A percentile compares a stretch with the other conserved stretches of the same genome.
Conservation (phyloP, 768 basidiomycete species). For the Trametes sanguinea region DNA sequence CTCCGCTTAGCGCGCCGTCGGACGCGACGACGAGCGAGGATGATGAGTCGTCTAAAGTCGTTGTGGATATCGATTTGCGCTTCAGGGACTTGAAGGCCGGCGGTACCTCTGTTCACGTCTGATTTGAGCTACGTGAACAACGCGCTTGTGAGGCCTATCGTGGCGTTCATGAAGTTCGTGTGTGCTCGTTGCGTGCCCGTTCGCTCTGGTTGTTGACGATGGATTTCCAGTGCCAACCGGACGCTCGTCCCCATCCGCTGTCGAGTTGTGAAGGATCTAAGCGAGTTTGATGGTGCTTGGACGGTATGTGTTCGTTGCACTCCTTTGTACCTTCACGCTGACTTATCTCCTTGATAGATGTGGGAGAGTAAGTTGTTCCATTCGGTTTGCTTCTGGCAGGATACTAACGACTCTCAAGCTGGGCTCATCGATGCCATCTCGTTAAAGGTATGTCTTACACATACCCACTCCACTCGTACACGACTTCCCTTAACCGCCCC, state of each 20-base stretch:
- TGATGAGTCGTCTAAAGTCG: slow-evolving; percentile 46
- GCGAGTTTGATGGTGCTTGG: slow-evolving; percentile 95
- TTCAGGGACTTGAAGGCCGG: slow-evolving; percentile 96
- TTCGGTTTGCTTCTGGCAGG: slow-evolving; percentile 6
- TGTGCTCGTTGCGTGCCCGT: neutral
- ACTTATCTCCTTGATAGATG: slow-evolving; percentile 51
- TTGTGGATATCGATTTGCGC: slow-evolving; percentile 91
- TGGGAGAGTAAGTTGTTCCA: slow-evolving; percentile 76
- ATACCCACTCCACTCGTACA: neutral
- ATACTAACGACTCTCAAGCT: slow-evolving; percentile 46
- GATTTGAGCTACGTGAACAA: slow-evolving; percentile 91
- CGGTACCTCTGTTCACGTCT: slow-evolving; percentile 86
- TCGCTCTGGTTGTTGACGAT: slow-evolving; percentile 22
- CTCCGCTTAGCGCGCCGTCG: slow-evolving; percentile 75
- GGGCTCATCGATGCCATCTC: slow-evolving; percentile 92
- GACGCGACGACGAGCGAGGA: slow-evolving; percentile 36
- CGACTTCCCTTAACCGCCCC: neutral
- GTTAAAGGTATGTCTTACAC: slow-evolving; percentile 56
- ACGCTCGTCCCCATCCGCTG: slow-evolving; percentile 95
- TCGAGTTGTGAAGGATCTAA: slow-evolving; percentile 77
- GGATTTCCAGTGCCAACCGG: slow-evolving; percentile 71
- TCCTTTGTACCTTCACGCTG: slow-evolving; percentile 22
- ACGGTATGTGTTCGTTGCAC: slow-evolving; percentile 58
- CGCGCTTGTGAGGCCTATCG: slow-evolving; percentile 92
- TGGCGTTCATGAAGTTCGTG: slow-evolving; percentile 95